A percentile compares a stretch with the other conserved stretches of the same genome.
phyloP scores from a whole-genome alignment of 495 filamentous ascomycete species.

The Beverwykella pulmonaria region DNA sequence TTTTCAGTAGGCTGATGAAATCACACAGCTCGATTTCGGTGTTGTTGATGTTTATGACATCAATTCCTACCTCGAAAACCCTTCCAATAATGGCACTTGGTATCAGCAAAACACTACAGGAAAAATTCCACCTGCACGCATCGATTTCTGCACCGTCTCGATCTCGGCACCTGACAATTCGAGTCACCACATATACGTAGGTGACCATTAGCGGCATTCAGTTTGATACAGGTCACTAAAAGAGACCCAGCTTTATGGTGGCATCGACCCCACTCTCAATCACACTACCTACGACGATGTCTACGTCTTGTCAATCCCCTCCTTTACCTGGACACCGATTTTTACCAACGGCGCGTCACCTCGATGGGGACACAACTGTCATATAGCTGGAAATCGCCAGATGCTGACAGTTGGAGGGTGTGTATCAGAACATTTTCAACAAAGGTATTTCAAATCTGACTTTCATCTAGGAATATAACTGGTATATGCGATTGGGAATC shows the following conservation, averaged over 20 bases:
- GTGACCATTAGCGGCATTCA: not conserved
- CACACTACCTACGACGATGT: conserved; percentile 62
- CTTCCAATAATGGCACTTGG: conserved; percentile 28
- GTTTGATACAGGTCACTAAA: not conserved
- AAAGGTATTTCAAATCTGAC: not conserved
- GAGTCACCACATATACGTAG: conserved; percentile 31
- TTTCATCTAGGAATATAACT: conserved; percentile 5
- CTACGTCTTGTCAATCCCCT: conserved; percentile 73
- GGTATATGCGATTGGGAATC: conserved; percentile 48
- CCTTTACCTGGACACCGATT: conserved; percentile 74
- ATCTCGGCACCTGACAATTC: conserved; percentile 33
- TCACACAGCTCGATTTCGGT: conserved; percentile 20
- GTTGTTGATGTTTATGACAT: conserved; percentile 35
- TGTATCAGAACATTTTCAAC: conserved; percentile 8
- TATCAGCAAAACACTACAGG: conserved; percentile 30
- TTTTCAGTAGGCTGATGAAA: conserved; percentile 1
- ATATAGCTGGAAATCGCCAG: conserved; percentile 44
- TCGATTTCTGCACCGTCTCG: conserved; percentile 29
- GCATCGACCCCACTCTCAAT: conserved; percentile 42
- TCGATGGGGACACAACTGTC: conserved; percentile 49
- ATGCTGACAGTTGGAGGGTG: conserved; percentile 51
- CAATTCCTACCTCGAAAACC: conserved; percentile 22
- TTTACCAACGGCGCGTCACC: conserved; percentile 45
- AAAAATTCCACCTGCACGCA: conserved; percentile 21
- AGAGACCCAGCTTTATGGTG: conserved; percentile 49